Percentiles rank a stretch among this genome's conserved stretches.
Evolutionary conservation across 768 basidiomycete species (phyloP).

Genomic region (Cyclocybe aegerita): DNA sequence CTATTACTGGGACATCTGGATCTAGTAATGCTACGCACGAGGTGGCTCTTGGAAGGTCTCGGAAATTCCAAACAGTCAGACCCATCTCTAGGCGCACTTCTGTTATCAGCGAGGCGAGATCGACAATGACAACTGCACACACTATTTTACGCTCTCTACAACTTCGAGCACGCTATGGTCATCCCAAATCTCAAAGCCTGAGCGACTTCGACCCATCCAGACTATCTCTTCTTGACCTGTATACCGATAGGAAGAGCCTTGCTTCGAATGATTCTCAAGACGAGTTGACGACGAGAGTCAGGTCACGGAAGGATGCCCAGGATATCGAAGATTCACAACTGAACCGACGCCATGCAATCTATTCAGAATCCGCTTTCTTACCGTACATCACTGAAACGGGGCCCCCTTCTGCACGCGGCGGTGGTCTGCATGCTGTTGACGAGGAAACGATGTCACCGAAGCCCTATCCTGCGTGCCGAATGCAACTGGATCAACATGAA

Average conservation of each 20-base stretch:
- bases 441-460: no score
- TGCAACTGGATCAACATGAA: no score
- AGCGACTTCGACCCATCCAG: background rate
- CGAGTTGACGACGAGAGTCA: no score
- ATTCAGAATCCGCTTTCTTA: no score
- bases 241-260: background rate
- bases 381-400: background rate
- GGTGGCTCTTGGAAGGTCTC: no score
- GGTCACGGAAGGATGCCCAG: no score
- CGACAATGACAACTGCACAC: background rate
- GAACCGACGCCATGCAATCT: no score
- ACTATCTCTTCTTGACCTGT: constrained; percentile 1
- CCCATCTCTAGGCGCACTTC: background rate
- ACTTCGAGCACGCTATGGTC: constrained; percentile 1
- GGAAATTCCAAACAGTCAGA: background rate
- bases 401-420: no score
- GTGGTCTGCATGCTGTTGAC: no score
- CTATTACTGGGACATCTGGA: background rate
- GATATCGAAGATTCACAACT: no score
- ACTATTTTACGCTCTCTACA: constrained; percentile 14
- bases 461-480: no score
- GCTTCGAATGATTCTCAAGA: background rate
- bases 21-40: background rate
- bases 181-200: constrained; percentile 10
- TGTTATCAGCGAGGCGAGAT: no score